Conservation (phyloP, 1,284 basidiomycete genomes). For the Leccinum pachyderme region DNA sequence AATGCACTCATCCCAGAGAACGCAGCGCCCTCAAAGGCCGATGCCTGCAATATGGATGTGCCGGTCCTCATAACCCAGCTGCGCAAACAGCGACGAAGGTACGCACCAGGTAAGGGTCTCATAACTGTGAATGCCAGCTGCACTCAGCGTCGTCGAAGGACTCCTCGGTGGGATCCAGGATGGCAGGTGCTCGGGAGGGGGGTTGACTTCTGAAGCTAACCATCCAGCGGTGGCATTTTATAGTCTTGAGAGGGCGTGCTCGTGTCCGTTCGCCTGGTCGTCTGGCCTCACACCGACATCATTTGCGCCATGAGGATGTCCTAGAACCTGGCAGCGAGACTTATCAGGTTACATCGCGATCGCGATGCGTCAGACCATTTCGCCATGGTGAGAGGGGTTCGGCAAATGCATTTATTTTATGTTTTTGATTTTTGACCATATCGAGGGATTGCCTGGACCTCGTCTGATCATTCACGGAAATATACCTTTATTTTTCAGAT, state of each 20-base stretch:
- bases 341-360: conserved; percentile 29
- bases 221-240: conserved; percentile 20
- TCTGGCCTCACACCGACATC: conserved; percentile 76
- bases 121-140: background rate
- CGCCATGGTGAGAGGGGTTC: conserved; percentile 22
- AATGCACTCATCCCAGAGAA: conserved; percentile 18
- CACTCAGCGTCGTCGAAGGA: background rate
- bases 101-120: conserved; percentile 16
- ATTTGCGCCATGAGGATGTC: conserved; percentile 70
- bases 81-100: conserved; percentile 6
- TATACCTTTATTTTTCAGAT: conserved; percentile 20
- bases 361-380: conserved; percentile 23
- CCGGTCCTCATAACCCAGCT: conserved; percentile 22
- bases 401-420: conserved; percentile 26
- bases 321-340: conserved; percentile 17
- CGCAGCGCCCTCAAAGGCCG: conserved; percentile 17
- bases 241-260: conserved; percentile 19
- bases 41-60: background rate
- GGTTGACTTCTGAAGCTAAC: conserved; percentile 13
- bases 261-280: conserved; percentile 17
- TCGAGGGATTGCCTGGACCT: conserved; percentile 25
- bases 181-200: conserved; percentile 9
- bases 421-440: conserved; percentile 23
- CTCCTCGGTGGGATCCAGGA: conserved; percentile 1
- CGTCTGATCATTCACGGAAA: conserved; percentile 27